Percentiles rank a stretch among this genome's conserved stretches.
phyloP scores from a whole-genome alignment of 192 early-diverging fungal genomes.

The Coemansia sp. region DNA sequence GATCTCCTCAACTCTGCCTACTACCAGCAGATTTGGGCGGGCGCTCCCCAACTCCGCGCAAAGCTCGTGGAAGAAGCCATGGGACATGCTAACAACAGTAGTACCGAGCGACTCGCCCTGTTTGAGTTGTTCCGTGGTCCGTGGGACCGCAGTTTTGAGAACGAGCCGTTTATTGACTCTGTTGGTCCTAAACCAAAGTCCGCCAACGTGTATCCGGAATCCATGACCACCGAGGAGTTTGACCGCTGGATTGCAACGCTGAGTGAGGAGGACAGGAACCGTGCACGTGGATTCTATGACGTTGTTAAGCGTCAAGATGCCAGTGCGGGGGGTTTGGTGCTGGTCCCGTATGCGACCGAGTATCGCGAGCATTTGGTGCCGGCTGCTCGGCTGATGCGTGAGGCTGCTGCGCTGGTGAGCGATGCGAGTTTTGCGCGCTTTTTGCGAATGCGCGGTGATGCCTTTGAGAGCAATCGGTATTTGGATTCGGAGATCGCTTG shows the following conservation, averaged over 20 bases:
- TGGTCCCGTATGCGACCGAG: slow-evolving; percentile 60
- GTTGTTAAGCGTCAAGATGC: slow-evolving; percentile 47
- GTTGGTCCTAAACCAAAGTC: slow-evolving; percentile 58
- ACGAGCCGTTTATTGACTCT: slow-evolving; percentile 58
- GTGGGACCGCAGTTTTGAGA: slow-evolving; percentile 63
- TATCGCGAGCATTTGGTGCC: slow-evolving; percentile 63
- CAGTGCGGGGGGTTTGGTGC: slow-evolving; percentile 29
- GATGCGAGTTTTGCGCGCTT: slow-evolving; percentile 62
- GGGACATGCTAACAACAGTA: neutral
- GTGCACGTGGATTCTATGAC: slow-evolving; percentile 72
- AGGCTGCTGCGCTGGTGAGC: slow-evolving; percentile 62
- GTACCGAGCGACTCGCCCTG: slow-evolving; percentile 38
- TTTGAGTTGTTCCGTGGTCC: slow-evolving; percentile 72
- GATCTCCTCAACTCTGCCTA: slow-evolving; percentile 66
- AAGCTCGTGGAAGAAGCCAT: slow-evolving; percentile 43
- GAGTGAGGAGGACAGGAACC: slow-evolving; percentile 35
- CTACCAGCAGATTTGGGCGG: slow-evolving; percentile 68
- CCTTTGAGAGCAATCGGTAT: slow-evolving; percentile 67
- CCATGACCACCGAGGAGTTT: slow-evolving; percentile 69
- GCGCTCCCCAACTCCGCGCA: slow-evolving; percentile 59
- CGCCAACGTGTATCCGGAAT: slow-evolving; percentile 75
- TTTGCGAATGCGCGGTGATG: slow-evolving; percentile 58
- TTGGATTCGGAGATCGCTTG: slow-evolving; percentile 70
- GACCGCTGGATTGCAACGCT: slow-evolving; percentile 59
- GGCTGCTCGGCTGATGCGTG: slow-evolving; percentile 57